These are phyloP conservation scores for Colletotrichum tamarilloi DNA, from an alignment of 2,329 filamentous ascomycete genomes.

Conservation along the genomic window DNA sequence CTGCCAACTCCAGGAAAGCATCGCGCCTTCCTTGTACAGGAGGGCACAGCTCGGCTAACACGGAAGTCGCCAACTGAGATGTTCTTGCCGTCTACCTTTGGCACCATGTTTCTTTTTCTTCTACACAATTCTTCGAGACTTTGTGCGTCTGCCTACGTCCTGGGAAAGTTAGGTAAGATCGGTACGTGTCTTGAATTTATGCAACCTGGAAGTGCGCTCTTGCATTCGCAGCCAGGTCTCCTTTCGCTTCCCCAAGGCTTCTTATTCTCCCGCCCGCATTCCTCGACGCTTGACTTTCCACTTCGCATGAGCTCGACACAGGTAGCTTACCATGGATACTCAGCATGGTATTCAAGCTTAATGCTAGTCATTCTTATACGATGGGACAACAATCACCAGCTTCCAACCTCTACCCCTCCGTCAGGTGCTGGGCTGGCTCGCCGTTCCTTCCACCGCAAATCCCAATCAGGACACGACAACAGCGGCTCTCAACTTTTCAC, in stretches of 20 bases:
- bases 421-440: not conserved
- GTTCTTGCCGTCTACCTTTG: not conserved
- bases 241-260: not conserved
- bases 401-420: not conserved
- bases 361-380: not conserved
- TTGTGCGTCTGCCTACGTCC: not conserved
- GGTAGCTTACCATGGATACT: not conserved
- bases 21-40: not conserved
- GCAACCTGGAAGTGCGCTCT: too few relatives aligned
- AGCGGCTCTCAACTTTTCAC: not conserved
- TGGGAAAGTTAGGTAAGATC: not conserved
- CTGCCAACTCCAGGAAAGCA: not conserved
- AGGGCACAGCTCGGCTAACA: constrained; percentile 14
- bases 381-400: too few relatives aligned
- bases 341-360: not conserved
- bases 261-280: not conserved
- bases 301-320: not conserved
- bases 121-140: too few relatives aligned
- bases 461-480: not conserved
- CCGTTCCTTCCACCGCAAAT: not conserved
- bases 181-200: not conserved
- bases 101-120: too few relatives aligned
- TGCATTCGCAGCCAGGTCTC: not conserved
- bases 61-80: constrained; percentile 1
- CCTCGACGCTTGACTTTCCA: not conserved